Percentiles rank a stretch among this genome's conserved stretches.
Evolutionary conservation across 2,329 filamentous ascomycete species (phyloP).

Genomic region (Fusarium chuoi): DNA sequence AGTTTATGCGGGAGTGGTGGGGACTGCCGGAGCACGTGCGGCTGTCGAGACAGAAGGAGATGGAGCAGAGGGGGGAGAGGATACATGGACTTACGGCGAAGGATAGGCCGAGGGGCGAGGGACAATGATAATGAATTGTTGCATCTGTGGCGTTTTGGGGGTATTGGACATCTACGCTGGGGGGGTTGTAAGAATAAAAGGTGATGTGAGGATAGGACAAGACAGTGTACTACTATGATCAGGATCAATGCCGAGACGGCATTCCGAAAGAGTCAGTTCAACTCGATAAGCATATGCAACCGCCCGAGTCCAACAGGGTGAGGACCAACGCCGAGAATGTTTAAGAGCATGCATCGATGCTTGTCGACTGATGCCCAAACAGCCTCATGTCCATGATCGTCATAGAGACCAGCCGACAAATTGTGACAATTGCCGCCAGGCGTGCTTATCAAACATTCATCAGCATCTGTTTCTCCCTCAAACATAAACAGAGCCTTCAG

Average conservation of each 20-base stretch:
- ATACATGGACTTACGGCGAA: conserved; percentile 62
- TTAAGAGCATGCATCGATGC: conserved; percentile 19
- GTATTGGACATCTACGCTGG: conserved; percentile 37
- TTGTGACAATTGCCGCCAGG: conserved; percentile 22
- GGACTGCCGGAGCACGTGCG: conserved; percentile 67
- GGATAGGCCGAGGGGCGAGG: conserved; percentile 38
- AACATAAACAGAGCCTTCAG: neutral
- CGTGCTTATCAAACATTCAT: conserved; percentile 9
- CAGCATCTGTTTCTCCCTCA: neutral
- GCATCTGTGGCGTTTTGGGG: conserved; percentile 41
- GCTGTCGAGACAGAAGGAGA: conserved; percentile 60
- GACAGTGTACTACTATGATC: conserved; percentile 3
- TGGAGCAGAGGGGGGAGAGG: conserved; percentile 61
- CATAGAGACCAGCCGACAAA: neutral
- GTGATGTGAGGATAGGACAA: neutral
- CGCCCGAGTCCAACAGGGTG: neutral
- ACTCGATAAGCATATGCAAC: neutral
- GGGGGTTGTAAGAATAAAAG: conserved; percentile 32
- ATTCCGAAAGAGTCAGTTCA: neutral
- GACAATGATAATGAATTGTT: conserved; percentile 20
- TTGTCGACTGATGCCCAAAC: conserved; percentile 5
- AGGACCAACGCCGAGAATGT: neutral
- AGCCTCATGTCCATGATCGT: conserved; percentile 5
- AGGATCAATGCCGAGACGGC: neutral
- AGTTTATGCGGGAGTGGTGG: conserved; percentile 75